Conservation (phyloP, 257 asterid species). For the Eucommia ulmoides region DNA sequence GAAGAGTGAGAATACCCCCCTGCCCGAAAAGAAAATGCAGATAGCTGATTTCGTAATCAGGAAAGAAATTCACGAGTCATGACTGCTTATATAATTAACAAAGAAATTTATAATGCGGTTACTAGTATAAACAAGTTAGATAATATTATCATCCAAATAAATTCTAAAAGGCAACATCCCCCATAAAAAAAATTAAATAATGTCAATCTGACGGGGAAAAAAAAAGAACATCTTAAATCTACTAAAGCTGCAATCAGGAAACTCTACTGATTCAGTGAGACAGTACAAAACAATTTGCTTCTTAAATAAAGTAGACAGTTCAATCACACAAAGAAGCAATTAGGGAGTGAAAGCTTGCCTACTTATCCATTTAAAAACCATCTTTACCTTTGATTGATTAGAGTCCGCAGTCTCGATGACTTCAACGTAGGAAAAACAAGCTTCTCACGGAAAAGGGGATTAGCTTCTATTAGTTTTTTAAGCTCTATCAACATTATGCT, state of each 20-base stretch:
- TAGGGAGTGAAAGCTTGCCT: background rate
- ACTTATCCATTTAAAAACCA: constrained; percentile 3
- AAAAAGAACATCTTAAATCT: background rate
- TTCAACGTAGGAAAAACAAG: constrained; percentile 79
- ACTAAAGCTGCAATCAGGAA: too few relatives aligned
- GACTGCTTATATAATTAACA: background rate
- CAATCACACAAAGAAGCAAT: background rate
- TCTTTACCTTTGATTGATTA: constrained; percentile 93
- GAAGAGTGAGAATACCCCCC: background rate
- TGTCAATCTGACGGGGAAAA: background rate
- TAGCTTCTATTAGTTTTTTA: constrained; percentile 89
- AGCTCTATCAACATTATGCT: constrained; percentile 92
- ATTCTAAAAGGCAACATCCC: background rate
- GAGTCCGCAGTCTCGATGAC: constrained; percentile 89
- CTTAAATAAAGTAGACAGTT: background rate
- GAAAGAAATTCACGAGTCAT: background rate
- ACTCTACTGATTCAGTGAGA: too few relatives aligned
- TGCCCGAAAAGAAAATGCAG: background rate
- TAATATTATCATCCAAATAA: background rate
- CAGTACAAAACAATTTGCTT: too few relatives aligned
- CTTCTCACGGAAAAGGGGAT: constrained; percentile 95
- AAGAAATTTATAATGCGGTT: background rate
- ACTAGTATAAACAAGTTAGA: background rate
- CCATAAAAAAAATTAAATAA: background rate
- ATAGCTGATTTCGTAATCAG: background rate